A percentile compares a stretch with the other conserved stretches of the same genome.
These are phyloP conservation scores for Backusella westeae DNA, from an alignment of 192 early-diverging fungal genomes.

Conservation along the genomic window DNA sequence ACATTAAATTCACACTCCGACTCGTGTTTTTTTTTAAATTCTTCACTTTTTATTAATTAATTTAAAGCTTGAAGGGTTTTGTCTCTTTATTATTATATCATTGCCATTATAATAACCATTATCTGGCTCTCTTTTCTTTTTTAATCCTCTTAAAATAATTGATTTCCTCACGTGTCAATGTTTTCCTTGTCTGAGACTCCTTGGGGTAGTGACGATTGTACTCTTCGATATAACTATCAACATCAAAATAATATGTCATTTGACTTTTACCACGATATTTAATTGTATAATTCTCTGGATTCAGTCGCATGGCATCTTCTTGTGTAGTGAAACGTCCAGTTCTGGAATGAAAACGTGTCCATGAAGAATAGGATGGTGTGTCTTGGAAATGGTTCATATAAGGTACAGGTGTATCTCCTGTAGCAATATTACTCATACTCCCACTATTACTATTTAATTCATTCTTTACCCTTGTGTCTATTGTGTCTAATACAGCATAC, in stretches of 20 bases:
- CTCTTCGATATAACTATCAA: constrained; percentile 35
- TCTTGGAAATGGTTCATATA: not conserved
- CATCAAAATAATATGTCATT: constrained; percentile 44
- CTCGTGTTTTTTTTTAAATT: not conserved
- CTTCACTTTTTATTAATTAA: too few relatives aligned
- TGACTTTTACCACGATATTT: constrained; percentile 36
- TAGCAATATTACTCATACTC: not conserved
- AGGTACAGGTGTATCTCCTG: not conserved
- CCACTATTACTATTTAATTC: constrained; percentile 21
- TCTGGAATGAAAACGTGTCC: constrained; percentile 40
- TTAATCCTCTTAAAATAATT: constrained; percentile 36
- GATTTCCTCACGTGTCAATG: constrained; percentile 32
- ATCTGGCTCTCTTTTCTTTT: constrained; percentile 35
- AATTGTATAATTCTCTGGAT: constrained; percentile 35
- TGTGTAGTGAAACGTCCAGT: constrained; percentile 35
- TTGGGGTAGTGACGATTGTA: constrained; percentile 12
- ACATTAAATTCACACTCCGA: not conserved
- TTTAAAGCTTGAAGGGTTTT: not conserved
- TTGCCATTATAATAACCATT: constrained; percentile 27
- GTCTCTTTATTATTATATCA: not conserved
- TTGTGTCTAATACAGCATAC: constrained; percentile 38
- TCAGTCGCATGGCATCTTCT: constrained; percentile 24
- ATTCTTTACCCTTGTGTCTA: constrained; percentile 37
- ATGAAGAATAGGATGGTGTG: constrained; percentile 18
- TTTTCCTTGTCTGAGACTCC: constrained; percentile 10